A percentile compares a stretch with the other conserved stretches of the same genome.
Conservation (phyloP, 441 rosid species). For the Populus tomentosa region DNA sequence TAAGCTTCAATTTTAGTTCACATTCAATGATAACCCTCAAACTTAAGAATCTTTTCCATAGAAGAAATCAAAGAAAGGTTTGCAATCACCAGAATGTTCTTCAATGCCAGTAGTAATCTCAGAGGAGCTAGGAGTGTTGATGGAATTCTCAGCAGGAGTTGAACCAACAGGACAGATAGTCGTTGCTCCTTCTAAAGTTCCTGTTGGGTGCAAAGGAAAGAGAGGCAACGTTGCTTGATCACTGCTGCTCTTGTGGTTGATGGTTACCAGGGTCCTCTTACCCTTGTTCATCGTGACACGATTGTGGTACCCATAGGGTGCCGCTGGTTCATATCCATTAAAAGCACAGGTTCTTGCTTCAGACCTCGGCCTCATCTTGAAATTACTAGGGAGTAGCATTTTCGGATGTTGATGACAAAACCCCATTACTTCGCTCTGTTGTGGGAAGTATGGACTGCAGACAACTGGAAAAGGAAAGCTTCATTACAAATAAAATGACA, state of each 20-base stretch:
- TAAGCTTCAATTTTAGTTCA: background rate
- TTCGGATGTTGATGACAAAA: slow-evolving; percentile 32
- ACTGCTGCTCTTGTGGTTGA: background rate
- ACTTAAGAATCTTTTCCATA: slow-evolving; percentile 19
- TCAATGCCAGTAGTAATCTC: slow-evolving; percentile 16
- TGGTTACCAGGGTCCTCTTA: background rate
- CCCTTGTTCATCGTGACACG: slow-evolving; percentile 8
- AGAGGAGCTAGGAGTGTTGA: slow-evolving; percentile 14
- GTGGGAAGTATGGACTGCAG: slow-evolving; percentile 36
- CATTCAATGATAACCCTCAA: background rate
- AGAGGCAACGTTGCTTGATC: slow-evolving; percentile 49
- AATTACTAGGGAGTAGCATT: slow-evolving; percentile 25
- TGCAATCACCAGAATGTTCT: slow-evolving; percentile 24
- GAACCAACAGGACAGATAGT: slow-evolving; percentile 8
- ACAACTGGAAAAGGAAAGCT: slow-evolving; percentile 27
- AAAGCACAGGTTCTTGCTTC: slow-evolving; percentile 13
- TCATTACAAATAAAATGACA: background rate
- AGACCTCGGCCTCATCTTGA: slow-evolving; percentile 27
- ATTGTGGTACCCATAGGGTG: slow-evolving; percentile 1
- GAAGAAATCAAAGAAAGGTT: slow-evolving; percentile 64
- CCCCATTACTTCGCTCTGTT: slow-evolving; percentile 36
- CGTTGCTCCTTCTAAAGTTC: slow-evolving; percentile 19
- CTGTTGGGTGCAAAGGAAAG: slow-evolving; percentile 75
- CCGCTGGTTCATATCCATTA: slow-evolving; percentile 19
- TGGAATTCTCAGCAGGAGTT: slow-evolving; percentile 18